Evolutionary conservation across 2,329 filamentous ascomycete species (phyloP).

Genomic region (Xylariaceae sp.): DNA sequence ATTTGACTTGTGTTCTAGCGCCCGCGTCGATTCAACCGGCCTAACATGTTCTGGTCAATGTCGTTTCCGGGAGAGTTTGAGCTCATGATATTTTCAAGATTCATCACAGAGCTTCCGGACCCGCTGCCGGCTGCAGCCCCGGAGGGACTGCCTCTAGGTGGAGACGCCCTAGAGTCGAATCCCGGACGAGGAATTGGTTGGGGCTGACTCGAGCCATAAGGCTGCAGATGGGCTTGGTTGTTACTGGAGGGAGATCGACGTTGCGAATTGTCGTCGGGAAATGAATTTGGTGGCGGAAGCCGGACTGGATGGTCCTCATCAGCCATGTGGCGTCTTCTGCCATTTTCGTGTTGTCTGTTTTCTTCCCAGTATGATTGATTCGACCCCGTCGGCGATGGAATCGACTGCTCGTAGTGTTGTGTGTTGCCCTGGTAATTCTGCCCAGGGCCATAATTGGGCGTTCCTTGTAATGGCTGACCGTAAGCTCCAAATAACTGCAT

Average conservation of each 20-base stretch:
- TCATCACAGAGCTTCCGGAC: slow-evolving; percentile 47
- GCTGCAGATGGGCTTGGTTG: slow-evolving; percentile 42
- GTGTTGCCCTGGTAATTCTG: slow-evolving; percentile 17
- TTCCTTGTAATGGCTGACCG: slow-evolving; percentile 46
- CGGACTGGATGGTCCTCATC: slow-evolving; percentile 37
- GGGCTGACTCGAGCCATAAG: slow-evolving; percentile 33
- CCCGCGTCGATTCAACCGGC: slow-evolving; percentile 41
- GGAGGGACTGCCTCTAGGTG: slow-evolving; percentile 39
- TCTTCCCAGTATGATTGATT: slow-evolving; percentile 36
- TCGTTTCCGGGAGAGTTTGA: slow-evolving; percentile 39
- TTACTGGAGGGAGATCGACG: slow-evolving; percentile 49
- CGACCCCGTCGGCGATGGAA: slow-evolving; percentile 36
- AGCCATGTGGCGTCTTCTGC: slow-evolving; percentile 35
- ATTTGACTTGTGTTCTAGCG: slow-evolving; percentile 1
- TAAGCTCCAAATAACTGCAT: slow-evolving; percentile 54
- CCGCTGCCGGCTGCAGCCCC: slow-evolving; percentile 26
- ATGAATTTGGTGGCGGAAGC: slow-evolving; percentile 41
- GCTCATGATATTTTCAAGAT: slow-evolving; percentile 47
- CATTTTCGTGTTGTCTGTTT: slow-evolving; percentile 30
- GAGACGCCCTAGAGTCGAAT: slow-evolving; percentile 36
- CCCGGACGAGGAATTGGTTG: slow-evolving; percentile 25
- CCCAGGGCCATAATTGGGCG: slow-evolving; percentile 24
- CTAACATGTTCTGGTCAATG: slow-evolving; percentile 52
- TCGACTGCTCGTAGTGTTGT: slow-evolving; percentile 29
- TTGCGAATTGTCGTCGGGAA: slow-evolving; percentile 45